Conservation (phyloP, 495 filamentous ascomycete species). For the Trichoderma asperelloides region DNA sequence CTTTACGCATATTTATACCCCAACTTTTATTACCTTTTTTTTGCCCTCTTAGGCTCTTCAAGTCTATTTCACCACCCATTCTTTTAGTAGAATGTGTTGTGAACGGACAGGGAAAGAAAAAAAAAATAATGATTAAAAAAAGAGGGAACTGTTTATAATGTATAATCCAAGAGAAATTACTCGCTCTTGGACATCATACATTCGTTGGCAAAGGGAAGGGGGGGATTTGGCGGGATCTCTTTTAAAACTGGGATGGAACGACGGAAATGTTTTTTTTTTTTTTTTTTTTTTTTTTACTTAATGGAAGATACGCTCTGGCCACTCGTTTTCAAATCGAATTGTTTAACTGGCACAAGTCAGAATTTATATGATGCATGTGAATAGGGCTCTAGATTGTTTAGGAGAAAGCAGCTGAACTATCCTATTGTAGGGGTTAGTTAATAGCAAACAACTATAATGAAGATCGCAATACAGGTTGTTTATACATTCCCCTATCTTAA, state of each 20-base stretch:
- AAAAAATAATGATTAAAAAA: background rate
- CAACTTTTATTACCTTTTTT: background rate
- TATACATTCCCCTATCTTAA: background rate
- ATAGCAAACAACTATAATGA: background rate
- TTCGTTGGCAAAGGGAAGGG: background rate
- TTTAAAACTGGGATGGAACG: too few relatives aligned
- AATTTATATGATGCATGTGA: too few relatives aligned
- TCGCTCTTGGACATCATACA: background rate
- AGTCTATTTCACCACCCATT: background rate
- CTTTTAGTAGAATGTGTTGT: background rate
- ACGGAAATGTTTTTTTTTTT: too few relatives aligned
- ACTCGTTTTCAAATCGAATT: too few relatives aligned
- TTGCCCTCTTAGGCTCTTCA: background rate
- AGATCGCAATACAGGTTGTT: background rate
- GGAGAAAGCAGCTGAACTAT: too few relatives aligned
- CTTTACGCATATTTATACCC: constrained; percentile 3
- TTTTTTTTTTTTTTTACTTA: too few relatives aligned
- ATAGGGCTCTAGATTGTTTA: too few relatives aligned
- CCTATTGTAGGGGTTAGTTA: background rate
- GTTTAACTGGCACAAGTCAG: too few relatives aligned
- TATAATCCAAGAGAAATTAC: background rate
- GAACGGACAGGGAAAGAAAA: background rate
- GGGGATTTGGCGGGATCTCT: too few relatives aligned
- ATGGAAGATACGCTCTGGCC: too few relatives aligned
- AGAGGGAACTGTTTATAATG: background rate